Evolutionary conservation across 163 green algal genomes (phyloP).

Genomic region (Coccomyxa subellipsoidea): DNA sequence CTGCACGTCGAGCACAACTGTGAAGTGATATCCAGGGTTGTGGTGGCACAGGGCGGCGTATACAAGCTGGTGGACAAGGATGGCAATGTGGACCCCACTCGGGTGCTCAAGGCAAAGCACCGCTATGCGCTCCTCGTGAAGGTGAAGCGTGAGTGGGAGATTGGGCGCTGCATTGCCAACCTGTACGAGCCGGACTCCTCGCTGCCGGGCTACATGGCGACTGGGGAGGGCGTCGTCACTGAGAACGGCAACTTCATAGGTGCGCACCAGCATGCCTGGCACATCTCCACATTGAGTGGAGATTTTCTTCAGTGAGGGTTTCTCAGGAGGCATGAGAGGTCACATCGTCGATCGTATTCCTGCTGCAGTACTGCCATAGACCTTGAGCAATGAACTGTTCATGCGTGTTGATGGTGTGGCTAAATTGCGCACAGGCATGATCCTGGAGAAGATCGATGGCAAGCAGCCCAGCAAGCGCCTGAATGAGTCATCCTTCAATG

Average conservation of each 20-base stretch:
- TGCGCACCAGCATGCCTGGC: constrained; percentile 28
- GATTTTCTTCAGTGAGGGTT: too few species aligned
- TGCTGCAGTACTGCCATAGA: not conserved
- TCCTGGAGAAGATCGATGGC: constrained; percentile 50
- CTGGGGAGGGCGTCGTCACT: not conserved
- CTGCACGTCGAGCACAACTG: not conserved
- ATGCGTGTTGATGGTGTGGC: not conserved
- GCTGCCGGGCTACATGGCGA: constrained; percentile 39
- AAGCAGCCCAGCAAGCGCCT: constrained; percentile 33
- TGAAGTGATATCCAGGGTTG: not conserved
- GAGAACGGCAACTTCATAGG: constrained; percentile 15
- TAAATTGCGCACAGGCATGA: constrained; percentile 35
- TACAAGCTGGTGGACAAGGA: constrained; percentile 13
- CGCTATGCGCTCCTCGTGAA: not conserved
- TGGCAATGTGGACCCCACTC: not conserved
- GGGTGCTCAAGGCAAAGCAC: constrained; percentile 15
- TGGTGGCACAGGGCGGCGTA: not conserved
- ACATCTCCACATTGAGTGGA: too few species aligned
- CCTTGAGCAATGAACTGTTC: not conserved
- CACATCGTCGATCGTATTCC: too few species aligned
- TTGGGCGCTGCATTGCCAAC: not conserved
- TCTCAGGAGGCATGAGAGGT: too few species aligned
- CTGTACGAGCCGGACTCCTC: constrained; percentile 25
- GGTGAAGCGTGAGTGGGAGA: constrained; percentile 4
- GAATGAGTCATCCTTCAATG: constrained; percentile 35